These are phyloP conservation scores for Apophysomyces elegans DNA, from an alignment of 371 early-diverging fungal species.

Conservation along the genomic window DNA sequence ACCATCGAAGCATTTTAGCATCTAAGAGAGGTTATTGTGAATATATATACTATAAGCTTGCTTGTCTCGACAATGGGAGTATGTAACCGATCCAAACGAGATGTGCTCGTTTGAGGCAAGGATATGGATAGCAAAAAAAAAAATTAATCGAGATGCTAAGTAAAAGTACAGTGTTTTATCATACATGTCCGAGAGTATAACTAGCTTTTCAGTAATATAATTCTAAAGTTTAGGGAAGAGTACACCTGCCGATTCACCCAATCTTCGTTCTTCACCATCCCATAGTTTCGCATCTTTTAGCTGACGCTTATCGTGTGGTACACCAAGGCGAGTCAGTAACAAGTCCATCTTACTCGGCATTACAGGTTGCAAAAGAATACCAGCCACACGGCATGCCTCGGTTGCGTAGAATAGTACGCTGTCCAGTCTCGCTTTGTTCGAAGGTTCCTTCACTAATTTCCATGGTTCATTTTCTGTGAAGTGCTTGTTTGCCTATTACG, in stretches of 20 bases:
- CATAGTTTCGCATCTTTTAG: conserved; percentile 50
- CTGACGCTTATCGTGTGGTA: conserved; percentile 52
- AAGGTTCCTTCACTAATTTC: conserved; percentile 60
- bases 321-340: conserved; percentile 68
- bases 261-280: conserved; percentile 16
- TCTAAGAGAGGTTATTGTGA: too few relatives aligned
- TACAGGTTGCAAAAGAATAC: conserved; percentile 81
- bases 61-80: too few relatives aligned
- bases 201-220: neutral
- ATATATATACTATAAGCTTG: too few relatives aligned
- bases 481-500: conserved; percentile 69
- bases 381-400: conserved; percentile 78
- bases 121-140: too few relatives aligned
- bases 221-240: conserved; percentile 26
- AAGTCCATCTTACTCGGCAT: conserved; percentile 79
- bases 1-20: too few relatives aligned
- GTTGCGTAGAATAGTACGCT: conserved; percentile 72
- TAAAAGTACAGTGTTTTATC: neutral
- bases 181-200: neutral
- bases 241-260: conserved; percentile 23
- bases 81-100: too few relatives aligned
- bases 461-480: conserved; percentile 82
- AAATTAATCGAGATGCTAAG: too few relatives aligned
- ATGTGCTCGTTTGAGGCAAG: too few relatives aligned
- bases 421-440: conserved; percentile 47